A percentile compares a stretch with the other conserved stretches of the same genome.
These are phyloP conservation scores for Cercospora citrullina DNA, from an alignment of 2,329 filamentous ascomycete species.

Conservation along the genomic window DNA sequence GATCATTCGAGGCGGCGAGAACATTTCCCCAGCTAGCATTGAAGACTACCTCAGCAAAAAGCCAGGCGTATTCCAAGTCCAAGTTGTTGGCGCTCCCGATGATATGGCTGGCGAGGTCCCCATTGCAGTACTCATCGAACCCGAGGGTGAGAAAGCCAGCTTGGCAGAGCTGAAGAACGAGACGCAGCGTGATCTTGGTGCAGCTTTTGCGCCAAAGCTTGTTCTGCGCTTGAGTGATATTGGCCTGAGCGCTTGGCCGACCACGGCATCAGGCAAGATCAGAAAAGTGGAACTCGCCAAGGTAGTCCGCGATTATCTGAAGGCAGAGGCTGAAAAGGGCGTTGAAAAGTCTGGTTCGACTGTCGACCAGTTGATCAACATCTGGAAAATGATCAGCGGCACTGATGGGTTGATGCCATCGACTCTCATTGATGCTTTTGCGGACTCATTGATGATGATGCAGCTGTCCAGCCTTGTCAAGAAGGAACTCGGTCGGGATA, in stretches of 20 bases:
- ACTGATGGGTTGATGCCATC: conserved; percentile 30
- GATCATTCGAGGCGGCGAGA: conserved; percentile 62
- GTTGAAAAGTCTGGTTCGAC: conserved; percentile 34
- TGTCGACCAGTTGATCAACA: conserved; percentile 34
- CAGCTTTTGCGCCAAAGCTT: conserved; percentile 44
- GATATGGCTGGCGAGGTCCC: conserved; percentile 52
- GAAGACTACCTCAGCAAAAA: conserved; percentile 42
- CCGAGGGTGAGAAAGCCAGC: conserved; percentile 38
- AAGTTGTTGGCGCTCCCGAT: conserved; percentile 50
- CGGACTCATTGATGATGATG: conserved; percentile 41
- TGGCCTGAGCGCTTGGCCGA: conserved; percentile 42
- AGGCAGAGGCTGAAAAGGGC: conserved; percentile 29
- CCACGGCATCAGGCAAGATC: conserved; percentile 50
- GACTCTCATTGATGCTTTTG: conserved; percentile 33
- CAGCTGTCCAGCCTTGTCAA: conserved; percentile 38
- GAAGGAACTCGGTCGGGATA: conserved; percentile 36
- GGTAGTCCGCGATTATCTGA: conserved; percentile 34
- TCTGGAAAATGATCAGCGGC: conserved; percentile 38
- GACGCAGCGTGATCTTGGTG: conserved; percentile 41
- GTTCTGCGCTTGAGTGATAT: conserved; percentile 49
- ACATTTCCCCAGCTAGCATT: conserved; percentile 53
- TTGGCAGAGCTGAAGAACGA: conserved; percentile 40
- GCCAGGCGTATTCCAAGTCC: conserved; percentile 39
- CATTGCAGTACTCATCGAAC: conserved; percentile 47
- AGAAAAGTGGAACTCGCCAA: conserved; percentile 44